Base-by-base conservation (phyloP, 2,329 filamentous ascomycete genomes). In the Cercospora sp. region DNA sequence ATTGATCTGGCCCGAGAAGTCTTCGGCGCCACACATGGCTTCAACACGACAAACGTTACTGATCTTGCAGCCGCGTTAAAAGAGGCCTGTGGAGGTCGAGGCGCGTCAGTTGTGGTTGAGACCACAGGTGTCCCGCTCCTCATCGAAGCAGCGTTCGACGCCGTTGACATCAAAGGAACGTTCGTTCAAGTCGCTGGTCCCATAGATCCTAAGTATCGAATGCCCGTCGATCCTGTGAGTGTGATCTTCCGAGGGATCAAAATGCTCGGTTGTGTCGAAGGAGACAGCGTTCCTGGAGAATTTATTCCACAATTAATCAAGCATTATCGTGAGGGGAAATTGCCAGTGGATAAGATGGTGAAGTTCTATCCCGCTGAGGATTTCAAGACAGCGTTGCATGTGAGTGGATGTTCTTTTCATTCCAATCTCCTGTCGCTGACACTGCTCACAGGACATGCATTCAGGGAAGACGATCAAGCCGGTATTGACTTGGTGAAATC, bases 111-210 rank as follows among this genome's bases (percentile, higher is more conserved):
- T 16, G 78, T 79, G 16, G 79, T 86, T 43, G 84, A 86, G 34
- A 73, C 72, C 13, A 74, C 72, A 2, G 72, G 71, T 1, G 69
- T 69, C 21, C 65, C 66, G 3, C 49, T 60, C 12, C 69, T 74
- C 6, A 62, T 72, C 10, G 68, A 74, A 68, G 64, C 58, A 16
- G 65, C 67, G 10, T 74, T 71, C 63, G 43, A 68, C 16, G 64
- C 69, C 12, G 59, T 70, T 55, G 72, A 70, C 9, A 71, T 66
- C 3, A 59, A 79, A 71, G 84, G 82, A 1, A 80, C 81, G 66
- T 77, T 85, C 18, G 78, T 85, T 0, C 80, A 84, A 69, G 80
- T 85, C 18, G 84, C 84, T 0, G 81, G 81, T 0, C 78, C 79
- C 58, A 74, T 77, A 1, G 77, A 80, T 1, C 72, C 77, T 0